Percentiles rank a stretch among this genome's conserved stretches.
Evolutionary conservation across 306 rosid species (phyloP).

Genomic region (Citrullus colocynthis): DNA sequence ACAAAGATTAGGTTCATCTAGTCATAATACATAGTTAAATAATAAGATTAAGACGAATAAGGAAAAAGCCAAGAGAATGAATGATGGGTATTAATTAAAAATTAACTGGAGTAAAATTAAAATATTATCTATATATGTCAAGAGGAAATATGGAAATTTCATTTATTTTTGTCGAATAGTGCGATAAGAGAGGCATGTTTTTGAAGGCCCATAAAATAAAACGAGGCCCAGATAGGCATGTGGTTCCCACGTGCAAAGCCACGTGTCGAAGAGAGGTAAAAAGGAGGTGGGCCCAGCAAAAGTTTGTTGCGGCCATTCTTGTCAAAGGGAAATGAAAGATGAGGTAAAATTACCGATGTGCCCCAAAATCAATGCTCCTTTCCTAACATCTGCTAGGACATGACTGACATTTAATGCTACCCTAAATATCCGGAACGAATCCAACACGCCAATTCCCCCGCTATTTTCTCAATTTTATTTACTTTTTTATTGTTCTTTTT

Average conservation of each 20-base stretch:
- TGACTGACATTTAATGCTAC: background rate
- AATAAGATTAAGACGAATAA: too few relatives aligned
- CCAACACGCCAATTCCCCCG: background rate
- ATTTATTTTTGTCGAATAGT: background rate
- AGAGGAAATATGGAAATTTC: too few relatives aligned
- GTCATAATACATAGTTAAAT: too few relatives aligned
- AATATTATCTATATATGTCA: too few relatives aligned
- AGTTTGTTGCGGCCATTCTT: background rate
- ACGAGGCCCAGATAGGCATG: background rate
- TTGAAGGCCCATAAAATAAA: background rate
- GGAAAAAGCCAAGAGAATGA: background rate
- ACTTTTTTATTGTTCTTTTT: too few relatives aligned
- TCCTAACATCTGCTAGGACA: background rate
- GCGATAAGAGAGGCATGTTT: background rate
- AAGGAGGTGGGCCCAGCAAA: background rate
- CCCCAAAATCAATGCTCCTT: background rate
- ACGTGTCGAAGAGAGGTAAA: background rate
- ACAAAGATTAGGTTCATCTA: too few relatives aligned
- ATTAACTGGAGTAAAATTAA: too few relatives aligned
- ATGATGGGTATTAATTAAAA: background rate
- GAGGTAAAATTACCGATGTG: background rate
- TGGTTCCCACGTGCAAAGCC: background rate
- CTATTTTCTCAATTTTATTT: background rate
- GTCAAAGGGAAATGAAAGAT: background rate
- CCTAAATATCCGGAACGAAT: constrained; percentile 4